phyloP scores from a whole-genome alignment of 495 filamentous ascomycete genomes.

The Penicillium waksmanii region DNA sequence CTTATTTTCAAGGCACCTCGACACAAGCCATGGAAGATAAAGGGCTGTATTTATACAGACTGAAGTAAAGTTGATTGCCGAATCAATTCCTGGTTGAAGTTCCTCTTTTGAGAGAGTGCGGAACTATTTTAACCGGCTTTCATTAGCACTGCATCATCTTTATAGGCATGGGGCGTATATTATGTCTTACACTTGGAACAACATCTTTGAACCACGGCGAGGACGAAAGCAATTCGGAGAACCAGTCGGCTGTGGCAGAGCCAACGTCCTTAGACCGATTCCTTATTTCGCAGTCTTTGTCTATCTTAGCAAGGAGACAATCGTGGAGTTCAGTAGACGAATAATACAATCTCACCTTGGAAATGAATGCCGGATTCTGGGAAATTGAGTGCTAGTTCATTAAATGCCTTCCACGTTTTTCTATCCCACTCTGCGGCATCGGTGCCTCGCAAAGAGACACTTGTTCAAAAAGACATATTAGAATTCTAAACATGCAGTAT shows the following conservation, averaged over 20 bases:
- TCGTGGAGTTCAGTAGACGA: no score
- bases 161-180: no score
- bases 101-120: constrained; percentile 50
- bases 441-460: constrained; percentile 15
- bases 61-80: constrained; percentile 73
- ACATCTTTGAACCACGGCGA: constrained; percentile 77
- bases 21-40: constrained; percentile 83
- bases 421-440: constrained; percentile 53
- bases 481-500: not conserved
- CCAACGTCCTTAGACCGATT: constrained; percentile 60
- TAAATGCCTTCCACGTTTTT: constrained; percentile 62
- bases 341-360: constrained; percentile 53
- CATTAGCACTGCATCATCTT: no score
- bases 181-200: constrained; percentile 60
- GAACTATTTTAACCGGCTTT: constrained; percentile 7
- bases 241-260: constrained; percentile 52
- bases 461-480: not conserved
- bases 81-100: constrained; percentile 64
- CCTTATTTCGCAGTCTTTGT: constrained; percentile 47
- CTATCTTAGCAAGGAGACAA: not conserved
- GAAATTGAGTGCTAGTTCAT: constrained; percentile 60
- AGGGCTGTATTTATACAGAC: constrained; percentile 90
- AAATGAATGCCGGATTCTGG: constrained; percentile 86
- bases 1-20: constrained; percentile 72
- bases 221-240: constrained; percentile 58